Conservation (phyloP, 1,284 basidiomycete species). For the Boletus austroedulis region DNA sequence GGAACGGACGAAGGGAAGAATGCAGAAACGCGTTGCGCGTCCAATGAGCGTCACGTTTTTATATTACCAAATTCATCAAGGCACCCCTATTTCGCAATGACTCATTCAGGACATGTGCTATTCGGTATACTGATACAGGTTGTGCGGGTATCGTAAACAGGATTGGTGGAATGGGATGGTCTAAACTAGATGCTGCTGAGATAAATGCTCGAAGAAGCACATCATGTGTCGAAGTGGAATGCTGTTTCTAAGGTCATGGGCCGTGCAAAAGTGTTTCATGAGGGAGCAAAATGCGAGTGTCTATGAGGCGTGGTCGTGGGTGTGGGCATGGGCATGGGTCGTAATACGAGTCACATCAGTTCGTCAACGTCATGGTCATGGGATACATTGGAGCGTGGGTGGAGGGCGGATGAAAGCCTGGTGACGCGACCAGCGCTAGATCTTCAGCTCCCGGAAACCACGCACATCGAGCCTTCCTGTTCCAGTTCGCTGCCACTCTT, state of each 20-base stretch:
- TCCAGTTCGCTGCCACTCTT: constrained; percentile 69
- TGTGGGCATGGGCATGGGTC: constrained; percentile 15
- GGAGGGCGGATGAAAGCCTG: not conserved
- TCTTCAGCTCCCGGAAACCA: constrained; percentile 78
- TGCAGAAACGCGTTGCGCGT: constrained; percentile 6
- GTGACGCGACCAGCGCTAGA: constrained; percentile 39
- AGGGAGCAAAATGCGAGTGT: constrained; percentile 2
- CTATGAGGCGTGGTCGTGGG: not conserved
- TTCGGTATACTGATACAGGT: constrained; percentile 33
- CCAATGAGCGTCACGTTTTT: constrained; percentile 16
- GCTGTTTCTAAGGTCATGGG: not conserved
- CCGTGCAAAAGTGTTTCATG: constrained; percentile 6
- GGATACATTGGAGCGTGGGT: not conserved
- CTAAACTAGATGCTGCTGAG: constrained; percentile 32
- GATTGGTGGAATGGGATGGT: constrained; percentile 20
- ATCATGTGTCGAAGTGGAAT: not conserved
- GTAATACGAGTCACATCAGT: constrained; percentile 6
- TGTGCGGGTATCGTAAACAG: constrained; percentile 30
- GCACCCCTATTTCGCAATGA: not conserved
- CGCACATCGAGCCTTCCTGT: constrained; percentile 73
- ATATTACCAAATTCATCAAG: not conserved
- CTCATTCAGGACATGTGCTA: not conserved
- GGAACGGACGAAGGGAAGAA: not conserved
- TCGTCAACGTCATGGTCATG: constrained; percentile 10
- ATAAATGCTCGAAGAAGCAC: constrained; percentile 23